Percentiles rank a stretch among this genome's conserved stretches.
These are phyloP conservation scores for Phytophthora fragariae DNA, from an alignment of 352 stramenopile species.

Conservation along the genomic window DNA sequence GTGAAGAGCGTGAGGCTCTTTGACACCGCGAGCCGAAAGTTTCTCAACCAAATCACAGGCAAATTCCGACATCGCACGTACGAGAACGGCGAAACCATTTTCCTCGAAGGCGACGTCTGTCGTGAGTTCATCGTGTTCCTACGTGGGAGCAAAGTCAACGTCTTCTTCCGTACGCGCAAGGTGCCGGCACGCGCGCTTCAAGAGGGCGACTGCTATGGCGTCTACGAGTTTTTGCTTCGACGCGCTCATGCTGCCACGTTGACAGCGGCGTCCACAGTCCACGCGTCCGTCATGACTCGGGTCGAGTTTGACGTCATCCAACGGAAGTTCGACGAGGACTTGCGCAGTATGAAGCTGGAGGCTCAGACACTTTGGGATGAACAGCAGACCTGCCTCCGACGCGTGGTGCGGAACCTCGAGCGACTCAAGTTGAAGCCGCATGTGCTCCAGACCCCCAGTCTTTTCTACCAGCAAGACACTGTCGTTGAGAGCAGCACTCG, in stretches of 20 bases:
- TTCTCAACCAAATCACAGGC: conserved; percentile 73
- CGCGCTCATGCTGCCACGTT: conserved; percentile 48
- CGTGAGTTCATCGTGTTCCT: conserved; percentile 65
- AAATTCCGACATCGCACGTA: conserved; percentile 73
- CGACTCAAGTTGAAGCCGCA: conserved; percentile 55
- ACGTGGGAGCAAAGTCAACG: conserved; percentile 52
- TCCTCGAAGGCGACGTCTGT: conserved; percentile 64
- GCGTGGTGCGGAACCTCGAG: conserved; percentile 49
- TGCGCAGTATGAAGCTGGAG: conserved; percentile 47
- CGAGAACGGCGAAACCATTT: conserved; percentile 68
- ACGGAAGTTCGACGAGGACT: conserved; percentile 61
- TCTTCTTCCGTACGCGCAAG: conserved; percentile 39
- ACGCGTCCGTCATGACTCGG: conserved; percentile 64
- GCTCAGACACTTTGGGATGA: conserved; percentile 44
- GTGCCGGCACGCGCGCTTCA: conserved; percentile 18
- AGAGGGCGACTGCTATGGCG: conserved; percentile 63
- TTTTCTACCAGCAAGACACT: conserved; percentile 61
- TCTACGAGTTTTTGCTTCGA: conserved; percentile 63
- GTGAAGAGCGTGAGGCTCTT: conserved; percentile 59
- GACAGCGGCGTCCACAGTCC: conserved; percentile 45
- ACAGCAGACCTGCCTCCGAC: conserved; percentile 34
- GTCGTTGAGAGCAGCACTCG: not conserved
- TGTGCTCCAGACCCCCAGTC: conserved; percentile 41
- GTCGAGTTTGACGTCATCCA: conserved; percentile 64
- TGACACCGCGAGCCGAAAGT: conserved; percentile 51